Conservation (phyloP, 140 eudicot species). For the Ambrosia hybrid region DNA sequence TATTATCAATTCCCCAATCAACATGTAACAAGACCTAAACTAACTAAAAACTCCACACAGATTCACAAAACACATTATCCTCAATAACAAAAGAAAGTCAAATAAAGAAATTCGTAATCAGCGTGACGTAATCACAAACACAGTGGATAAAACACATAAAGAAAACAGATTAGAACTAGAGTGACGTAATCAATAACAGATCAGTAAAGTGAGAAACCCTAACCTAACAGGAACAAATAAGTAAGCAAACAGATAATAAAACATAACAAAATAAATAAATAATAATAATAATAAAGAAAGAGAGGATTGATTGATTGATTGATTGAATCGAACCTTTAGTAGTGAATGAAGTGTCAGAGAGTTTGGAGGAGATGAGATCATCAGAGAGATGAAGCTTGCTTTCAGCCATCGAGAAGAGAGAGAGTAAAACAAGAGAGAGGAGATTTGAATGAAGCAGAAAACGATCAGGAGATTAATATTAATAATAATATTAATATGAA, state of each 20-base stretch:
- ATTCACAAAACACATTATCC: slow-evolving; percentile 3
- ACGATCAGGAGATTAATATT: not conserved
- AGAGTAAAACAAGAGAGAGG: too few species aligned
- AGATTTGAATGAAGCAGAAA: not conserved
- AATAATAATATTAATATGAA: not conserved
- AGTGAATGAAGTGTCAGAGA: slow-evolving; percentile 58
- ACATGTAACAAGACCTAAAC: not conserved
- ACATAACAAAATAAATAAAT: too few species aligned
- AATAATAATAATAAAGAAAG: too few species aligned
- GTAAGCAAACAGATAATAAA: slow-evolving; percentile 12
- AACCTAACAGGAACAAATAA: slow-evolving; percentile 14
- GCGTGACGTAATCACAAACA: not conserved
- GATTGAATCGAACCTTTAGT: slow-evolving; percentile 49
- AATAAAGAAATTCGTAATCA: slow-evolving; percentile 11
- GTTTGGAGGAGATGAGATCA: slow-evolving; percentile 69
- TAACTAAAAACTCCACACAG: not conserved
- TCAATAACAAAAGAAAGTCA: not conserved
- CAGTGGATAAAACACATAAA: too few species aligned
- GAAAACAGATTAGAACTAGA: too few species aligned
- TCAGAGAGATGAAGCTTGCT: slow-evolving; percentile 65
- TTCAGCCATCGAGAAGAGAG: slow-evolving; percentile 57
- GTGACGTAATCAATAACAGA: not conserved
- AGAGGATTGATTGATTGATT: too few species aligned
- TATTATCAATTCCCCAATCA: not conserved
- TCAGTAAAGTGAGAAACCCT: slow-evolving; percentile 27